These are phyloP conservation scores for Rugosomyces carneus DNA, from an alignment of 1,284 basidiomycete genomes.

Conservation along the genomic window DNA sequence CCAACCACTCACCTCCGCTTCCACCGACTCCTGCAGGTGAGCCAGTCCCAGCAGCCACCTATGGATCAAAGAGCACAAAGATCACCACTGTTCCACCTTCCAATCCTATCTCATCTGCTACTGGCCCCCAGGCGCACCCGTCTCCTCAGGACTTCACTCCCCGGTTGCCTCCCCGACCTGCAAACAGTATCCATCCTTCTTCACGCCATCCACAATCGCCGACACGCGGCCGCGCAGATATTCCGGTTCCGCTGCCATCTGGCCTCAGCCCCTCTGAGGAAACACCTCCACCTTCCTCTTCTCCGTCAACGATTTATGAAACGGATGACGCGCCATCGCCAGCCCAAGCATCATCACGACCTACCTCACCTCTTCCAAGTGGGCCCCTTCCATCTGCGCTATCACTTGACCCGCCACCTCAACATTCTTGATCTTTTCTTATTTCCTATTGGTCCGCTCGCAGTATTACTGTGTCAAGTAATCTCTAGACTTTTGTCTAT, in stretches of 20 bases:
- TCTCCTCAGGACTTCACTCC: conserved; percentile 64
- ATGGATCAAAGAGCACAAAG: conserved; percentile 63
- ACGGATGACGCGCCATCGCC: conserved; percentile 20
- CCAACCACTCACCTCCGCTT: conserved; percentile 49
- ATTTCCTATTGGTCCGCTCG: background rate
- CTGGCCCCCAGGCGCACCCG: conserved; percentile 17
- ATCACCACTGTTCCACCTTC: conserved; percentile 41
- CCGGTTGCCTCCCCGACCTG: conserved; percentile 57
- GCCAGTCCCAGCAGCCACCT: conserved; percentile 45
- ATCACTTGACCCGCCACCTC: conserved; percentile 1
- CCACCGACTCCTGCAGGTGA: conserved; percentile 64
- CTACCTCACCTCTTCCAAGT: conserved; percentile 6
- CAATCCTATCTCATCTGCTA: conserved; percentile 21
- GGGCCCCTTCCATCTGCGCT: conserved; percentile 1
- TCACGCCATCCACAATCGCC: conserved; percentile 43
- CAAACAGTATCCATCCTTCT: conserved; percentile 74
- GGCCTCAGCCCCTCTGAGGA: conserved; percentile 7
- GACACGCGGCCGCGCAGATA: conserved; percentile 21
- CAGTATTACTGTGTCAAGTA: background rate
- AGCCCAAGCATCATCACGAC: conserved; percentile 6
- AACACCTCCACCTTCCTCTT: conserved; percentile 24
- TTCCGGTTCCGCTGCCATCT: conserved; percentile 9
- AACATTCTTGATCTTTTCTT: background rate
- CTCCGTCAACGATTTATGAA: conserved; percentile 20
- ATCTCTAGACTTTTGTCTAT: background rate